Conservation (phyloP, 768 basidiomycete species). For the Lactarius akahatsu region DNA sequence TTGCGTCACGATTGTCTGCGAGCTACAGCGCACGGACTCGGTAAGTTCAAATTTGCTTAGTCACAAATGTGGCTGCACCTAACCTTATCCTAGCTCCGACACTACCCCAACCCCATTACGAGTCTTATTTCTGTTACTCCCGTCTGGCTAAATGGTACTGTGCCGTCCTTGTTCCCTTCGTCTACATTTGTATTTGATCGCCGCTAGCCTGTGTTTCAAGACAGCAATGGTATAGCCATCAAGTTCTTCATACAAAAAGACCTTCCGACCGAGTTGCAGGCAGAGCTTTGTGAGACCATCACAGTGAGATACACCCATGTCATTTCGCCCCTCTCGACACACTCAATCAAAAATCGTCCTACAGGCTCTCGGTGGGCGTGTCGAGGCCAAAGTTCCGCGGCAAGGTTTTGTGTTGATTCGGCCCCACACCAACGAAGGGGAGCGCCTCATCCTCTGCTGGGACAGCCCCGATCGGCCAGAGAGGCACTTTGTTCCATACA, state of each 20-base stretch:
- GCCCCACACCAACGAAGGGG: conserved; percentile 65
- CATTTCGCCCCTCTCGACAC: background rate
- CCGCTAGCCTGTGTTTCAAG: conserved; percentile 68
- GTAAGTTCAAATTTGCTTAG: background rate
- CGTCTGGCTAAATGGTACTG: conserved; percentile 24
- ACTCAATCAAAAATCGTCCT: conserved; percentile 12
- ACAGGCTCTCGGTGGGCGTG: conserved; percentile 71
- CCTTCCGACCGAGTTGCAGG: conserved; percentile 62
- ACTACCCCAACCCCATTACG: conserved; percentile 32
- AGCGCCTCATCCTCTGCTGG: conserved; percentile 77
- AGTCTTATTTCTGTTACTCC: conserved; percentile 22
- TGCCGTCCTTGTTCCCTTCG: conserved; percentile 11
- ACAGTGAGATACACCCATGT: conserved; percentile 45
- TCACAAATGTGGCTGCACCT: conserved; percentile 27
- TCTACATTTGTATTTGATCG: conserved; percentile 5
- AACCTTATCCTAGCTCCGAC: conserved; percentile 32
- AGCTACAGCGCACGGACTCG: too few relatives aligned
- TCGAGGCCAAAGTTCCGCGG: conserved; percentile 75
- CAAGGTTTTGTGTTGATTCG: conserved; percentile 74
- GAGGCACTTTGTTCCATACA: conserved; percentile 75
- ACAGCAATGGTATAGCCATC: conserved; percentile 60
- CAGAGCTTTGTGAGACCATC: conserved; percentile 72
- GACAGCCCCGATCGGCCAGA: conserved; percentile 65
- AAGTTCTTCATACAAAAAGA: conserved; percentile 88
- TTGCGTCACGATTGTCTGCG: too few relatives aligned